Evolutionary conservation across 1,139 yeast species (phyloP), one percentile per base, ranked within the genome.

Genomic region (Magnusiomyces suaveolens): DNA sequence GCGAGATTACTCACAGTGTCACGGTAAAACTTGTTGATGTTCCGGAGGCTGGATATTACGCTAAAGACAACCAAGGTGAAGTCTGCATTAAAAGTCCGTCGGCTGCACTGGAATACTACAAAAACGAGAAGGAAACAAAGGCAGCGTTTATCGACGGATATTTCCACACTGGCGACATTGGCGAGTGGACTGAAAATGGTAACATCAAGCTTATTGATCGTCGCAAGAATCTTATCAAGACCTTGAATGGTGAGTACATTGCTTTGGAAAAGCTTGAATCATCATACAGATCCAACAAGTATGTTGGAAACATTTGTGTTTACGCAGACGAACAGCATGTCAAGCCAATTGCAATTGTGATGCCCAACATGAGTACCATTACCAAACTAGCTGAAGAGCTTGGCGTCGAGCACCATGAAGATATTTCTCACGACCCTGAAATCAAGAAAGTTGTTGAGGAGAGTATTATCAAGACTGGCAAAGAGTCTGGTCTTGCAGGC

Each of bases 101-200:
- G 44, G 83, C 92, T 52, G 76, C 86, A 41, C 72, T 78, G 43
- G 89, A 86, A 66, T 92, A 92, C 73, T 92, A 78, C 75, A 80
- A 83, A 69, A 90, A 92, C 69, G 84, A 81, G 57, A 76, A 82
- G 68, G 97, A 90, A 72, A 92, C 97, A 38, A 70, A 75, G 53
- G 82, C 72, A 33, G 88, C 95, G 0, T 84, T 87, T 64, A 81
- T 87, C 50, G 96, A 89, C 60, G 95, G 92, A 32, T 92, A 97
- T 97, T 94, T 94, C 76, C 80, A 76, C 68, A 92, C 98, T 48
- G 99, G 99, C 70, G 99, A 92, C 72, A 88, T 92, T 70, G 97
- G 92, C 66, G 92, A 88, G 74, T 89, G 96, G 95, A 79, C 92
- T 48, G 61, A 81, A 26, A 78, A 76, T 60, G 98, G 98, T 63